These are phyloP conservation scores for Tetrahymena borealis DNA, from an alignment of 73 alveolate species.

Conservation along the genomic window DNA sequence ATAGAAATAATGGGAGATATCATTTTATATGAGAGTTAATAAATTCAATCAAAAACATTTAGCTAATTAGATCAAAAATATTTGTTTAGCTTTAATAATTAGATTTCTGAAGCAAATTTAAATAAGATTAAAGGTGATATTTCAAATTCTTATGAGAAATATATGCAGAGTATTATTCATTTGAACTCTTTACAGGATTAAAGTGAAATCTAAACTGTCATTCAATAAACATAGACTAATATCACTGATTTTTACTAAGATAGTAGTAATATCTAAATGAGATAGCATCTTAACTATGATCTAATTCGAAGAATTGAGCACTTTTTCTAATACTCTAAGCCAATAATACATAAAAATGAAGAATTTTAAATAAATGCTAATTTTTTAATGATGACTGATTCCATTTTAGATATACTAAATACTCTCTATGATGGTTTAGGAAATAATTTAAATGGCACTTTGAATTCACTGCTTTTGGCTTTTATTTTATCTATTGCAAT, in stretches of 20 bases:
- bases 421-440: neutral
- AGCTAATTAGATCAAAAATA: neutral
- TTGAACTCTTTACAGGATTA: neutral
- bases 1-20: neutral
- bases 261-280: neutral
- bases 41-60: neutral
- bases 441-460: neutral
- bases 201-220: neutral
- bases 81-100: neutral
- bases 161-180: neutral
- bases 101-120: neutral
- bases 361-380: neutral
- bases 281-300: neutral
- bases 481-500: neutral
- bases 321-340: neutral
- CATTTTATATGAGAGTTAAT: neutral
- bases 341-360: neutral
- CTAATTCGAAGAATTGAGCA: neutral
- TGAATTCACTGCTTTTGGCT: neutral
- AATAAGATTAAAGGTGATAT: neutral
- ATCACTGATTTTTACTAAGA: neutral
- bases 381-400: neutral
- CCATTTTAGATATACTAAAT: neutral
- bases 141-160: neutral
- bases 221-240: neutral